Evolutionary conservation across 495 filamentous ascomycete genomes (phyloP).

Genomic region (Xylaria telfairii): DNA sequence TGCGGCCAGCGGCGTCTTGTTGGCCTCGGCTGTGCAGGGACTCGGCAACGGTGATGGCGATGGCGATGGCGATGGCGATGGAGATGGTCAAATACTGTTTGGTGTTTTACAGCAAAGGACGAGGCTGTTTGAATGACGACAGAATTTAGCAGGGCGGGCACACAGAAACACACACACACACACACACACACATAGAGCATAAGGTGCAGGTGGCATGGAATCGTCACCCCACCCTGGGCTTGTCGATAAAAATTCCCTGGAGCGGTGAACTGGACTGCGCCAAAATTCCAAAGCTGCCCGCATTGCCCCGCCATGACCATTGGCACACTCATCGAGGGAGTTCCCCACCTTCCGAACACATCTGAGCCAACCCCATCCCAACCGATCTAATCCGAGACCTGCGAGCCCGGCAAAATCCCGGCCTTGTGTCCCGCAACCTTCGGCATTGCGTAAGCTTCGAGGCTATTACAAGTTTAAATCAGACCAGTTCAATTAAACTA

Average conservation of each 20-base stretch:
- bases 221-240: conserved; percentile 25
- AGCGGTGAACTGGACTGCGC: conserved; percentile 19
- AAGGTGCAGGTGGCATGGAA: conserved; percentile 22
- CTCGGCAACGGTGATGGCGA: neutral
- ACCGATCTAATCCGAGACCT: no score
- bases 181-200: conserved; percentile 9
- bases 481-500: neutral
- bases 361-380: neutral
- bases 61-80: neutral
- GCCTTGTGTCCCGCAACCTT: neutral
- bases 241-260: conserved; percentile 22
- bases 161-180: conserved; percentile 13
- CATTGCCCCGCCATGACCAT: conserved; percentile 14
- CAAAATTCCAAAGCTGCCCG: conserved; percentile 15
- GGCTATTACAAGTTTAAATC: neutral
- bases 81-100: neutral
- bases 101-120: neutral
- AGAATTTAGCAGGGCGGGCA: conserved; percentile 36
- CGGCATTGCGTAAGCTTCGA: neutral
- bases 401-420: neutral
- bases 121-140: conserved; percentile 19
- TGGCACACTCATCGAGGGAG: neutral
- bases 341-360: conserved; percentile 9
- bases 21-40: conserved; percentile 2
- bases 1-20: conserved; percentile 1